Evolutionary conservation across 1,139 yeast species (phyloP).

Genomic region (Saccharomycopsis hybrid): DNA sequence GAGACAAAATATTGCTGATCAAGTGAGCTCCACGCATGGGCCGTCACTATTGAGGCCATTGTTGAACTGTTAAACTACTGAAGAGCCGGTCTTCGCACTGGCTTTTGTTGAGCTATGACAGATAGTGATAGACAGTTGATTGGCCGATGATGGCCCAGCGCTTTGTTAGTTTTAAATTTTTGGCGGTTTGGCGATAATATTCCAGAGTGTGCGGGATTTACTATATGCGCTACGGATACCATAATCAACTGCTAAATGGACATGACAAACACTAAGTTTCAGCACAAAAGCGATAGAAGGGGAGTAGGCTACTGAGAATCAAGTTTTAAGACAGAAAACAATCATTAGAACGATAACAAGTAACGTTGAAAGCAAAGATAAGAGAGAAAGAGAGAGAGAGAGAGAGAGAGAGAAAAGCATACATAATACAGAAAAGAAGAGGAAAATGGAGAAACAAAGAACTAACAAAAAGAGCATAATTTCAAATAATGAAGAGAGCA

Average conservation of each 20-base stretch:
- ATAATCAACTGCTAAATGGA: too few relatives aligned
- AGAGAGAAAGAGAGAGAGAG: too few relatives aligned
- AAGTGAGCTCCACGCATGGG: constrained; percentile 8
- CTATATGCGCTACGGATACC: too few relatives aligned
- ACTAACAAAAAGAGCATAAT: not conserved
- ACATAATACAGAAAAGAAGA: too few relatives aligned
- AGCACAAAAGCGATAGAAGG: too few relatives aligned
- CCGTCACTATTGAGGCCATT: constrained; percentile 14
- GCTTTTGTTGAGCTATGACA: not conserved
- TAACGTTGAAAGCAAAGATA: not conserved
- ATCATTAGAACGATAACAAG: not conserved
- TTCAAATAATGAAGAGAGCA: not conserved
- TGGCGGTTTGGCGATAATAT: too few relatives aligned
- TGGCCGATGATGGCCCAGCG: not conserved
- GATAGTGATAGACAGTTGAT: not conserved
- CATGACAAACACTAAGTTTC: too few relatives aligned
- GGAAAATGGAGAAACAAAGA: not conserved
- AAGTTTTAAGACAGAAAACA: not conserved
- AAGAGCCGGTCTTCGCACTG: not conserved
- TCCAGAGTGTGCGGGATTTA: too few relatives aligned
- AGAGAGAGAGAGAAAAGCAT: too few relatives aligned
- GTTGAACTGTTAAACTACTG: not conserved
- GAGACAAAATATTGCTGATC: constrained; percentile 10
- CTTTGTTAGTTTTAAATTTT: too few relatives aligned
- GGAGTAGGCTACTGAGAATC: too few relatives aligned